Evolutionary conservation across 148 eudicot genomes (phyloP).

Genomic region (Amaranthus cruentus): DNA sequence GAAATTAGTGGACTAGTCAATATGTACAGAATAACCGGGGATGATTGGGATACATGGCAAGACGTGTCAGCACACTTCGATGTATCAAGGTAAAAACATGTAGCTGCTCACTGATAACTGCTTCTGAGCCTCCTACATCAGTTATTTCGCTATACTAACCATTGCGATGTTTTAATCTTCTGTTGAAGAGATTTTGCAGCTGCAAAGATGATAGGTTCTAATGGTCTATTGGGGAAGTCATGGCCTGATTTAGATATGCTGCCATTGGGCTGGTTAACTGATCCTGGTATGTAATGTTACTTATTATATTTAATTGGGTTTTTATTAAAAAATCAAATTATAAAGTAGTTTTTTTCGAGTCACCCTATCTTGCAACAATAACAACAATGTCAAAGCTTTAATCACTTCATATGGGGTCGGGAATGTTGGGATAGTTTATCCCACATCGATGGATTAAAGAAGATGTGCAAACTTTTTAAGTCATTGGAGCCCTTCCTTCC

Average conservation of each 20-base stretch:
- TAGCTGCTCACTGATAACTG: neutral
- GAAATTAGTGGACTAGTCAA: constrained; percentile 53
- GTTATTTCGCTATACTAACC: neutral
- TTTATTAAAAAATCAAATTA: neutral
- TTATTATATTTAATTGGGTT: neutral
- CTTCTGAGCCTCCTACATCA: neutral
- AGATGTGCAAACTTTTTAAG: too few species aligned
- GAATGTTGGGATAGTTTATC: too few species aligned
- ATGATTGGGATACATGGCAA: constrained; percentile 93
- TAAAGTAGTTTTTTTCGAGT: too few species aligned
- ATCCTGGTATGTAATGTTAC: constrained; percentile 41
- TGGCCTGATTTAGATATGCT: constrained; percentile 99
- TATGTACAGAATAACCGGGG: constrained; percentile 94
- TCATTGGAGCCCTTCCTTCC: too few species aligned
- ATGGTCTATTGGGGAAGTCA: constrained; percentile 67
- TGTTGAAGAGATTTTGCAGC: constrained; percentile 63
- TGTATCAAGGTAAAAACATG: constrained; percentile 47
- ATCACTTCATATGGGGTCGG: too few species aligned
- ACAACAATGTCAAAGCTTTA: neutral
- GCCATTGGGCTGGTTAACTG: constrained; percentile 93
- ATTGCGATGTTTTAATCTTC: neutral
- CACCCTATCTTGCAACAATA: neutral
- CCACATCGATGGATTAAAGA: too few species aligned
- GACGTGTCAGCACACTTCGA: constrained; percentile 83
- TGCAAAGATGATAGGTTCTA: constrained; percentile 71